Evolutionary conservation across 345 rosid species (phyloP).

Genomic region (Citrus inodora): DNA sequence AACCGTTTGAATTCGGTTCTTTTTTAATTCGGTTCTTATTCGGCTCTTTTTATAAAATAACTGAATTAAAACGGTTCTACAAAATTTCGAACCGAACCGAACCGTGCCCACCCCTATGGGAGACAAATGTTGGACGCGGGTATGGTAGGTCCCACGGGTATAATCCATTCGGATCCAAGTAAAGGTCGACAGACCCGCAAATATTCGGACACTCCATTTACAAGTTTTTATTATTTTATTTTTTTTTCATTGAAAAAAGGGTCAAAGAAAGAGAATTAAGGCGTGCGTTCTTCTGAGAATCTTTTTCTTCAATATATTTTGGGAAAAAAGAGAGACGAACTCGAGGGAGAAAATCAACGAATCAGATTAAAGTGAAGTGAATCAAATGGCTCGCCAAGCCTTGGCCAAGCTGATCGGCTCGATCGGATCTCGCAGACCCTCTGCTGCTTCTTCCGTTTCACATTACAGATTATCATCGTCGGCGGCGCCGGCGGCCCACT

Average conservation of each 20-base stretch:
- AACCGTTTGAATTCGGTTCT: no score
- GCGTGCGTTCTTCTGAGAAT: neutral
- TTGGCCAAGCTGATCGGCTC: constrained; percentile 32
- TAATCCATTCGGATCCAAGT: neutral
- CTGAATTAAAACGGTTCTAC: no score
- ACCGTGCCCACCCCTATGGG: no score
- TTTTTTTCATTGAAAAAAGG: neutral
- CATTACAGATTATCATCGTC: neutral
- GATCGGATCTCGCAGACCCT: constrained; percentile 28
- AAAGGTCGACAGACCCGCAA: neutral
- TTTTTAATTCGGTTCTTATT: no score
- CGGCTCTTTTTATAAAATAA: no score
- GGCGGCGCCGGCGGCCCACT: constrained; percentile 19
- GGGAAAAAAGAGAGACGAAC: neutral
- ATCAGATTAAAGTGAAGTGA: constrained; percentile 5
- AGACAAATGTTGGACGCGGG: neutral
- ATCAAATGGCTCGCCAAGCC: constrained; percentile 43
- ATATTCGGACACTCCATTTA: neutral
- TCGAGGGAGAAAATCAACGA: neutral
- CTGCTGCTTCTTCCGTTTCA: constrained; percentile 21
- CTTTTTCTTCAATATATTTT: neutral
- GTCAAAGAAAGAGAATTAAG: neutral
- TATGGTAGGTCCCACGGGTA: neutral
- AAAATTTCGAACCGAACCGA: no score
- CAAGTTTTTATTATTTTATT: neutral